These are phyloP conservation scores for Fagopyrum tataricum DNA, from an alignment of 148 eudicot species.

Conservation along the genomic window DNA sequence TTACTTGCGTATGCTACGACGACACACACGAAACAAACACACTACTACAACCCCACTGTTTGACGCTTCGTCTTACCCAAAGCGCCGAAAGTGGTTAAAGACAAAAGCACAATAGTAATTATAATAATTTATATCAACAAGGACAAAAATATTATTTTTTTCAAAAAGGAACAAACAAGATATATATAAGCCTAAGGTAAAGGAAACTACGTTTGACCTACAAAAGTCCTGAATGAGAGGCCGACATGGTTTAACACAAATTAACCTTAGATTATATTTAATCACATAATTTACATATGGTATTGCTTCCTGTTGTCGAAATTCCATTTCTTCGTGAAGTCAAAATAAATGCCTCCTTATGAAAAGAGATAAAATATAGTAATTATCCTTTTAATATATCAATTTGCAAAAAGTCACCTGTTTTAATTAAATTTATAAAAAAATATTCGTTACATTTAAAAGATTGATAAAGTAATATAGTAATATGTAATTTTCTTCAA, in stretches of 20 bases:
- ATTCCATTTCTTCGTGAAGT: not conserved
- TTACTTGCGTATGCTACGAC: no score
- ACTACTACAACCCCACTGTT: no score
- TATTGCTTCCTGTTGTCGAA: no score
- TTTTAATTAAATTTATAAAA: no score
- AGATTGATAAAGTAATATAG: no score
- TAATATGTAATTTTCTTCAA: no score
- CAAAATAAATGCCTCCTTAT: not conserved
- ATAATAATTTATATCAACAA: not conserved
- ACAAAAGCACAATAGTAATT: not conserved
- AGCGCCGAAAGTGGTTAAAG: not conserved
- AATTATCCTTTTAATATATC: no score
- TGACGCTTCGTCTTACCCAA: not conserved
- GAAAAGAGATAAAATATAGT: not conserved
- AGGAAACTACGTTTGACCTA: not conserved
- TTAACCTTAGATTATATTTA: no score
- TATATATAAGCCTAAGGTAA: not conserved
- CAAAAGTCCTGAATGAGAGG: not conserved
- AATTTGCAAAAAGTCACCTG: no score
- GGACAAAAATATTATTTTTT: not conserved
- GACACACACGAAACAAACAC: not conserved
- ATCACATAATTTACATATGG: no score
- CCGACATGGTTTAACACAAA: not conserved
- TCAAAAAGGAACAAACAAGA: not conserved
- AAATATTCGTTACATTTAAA: no score